Percentiles rank a stretch among this genome's conserved stretches.
Evolutionary conservation across 306 rosid species (phyloP).

Genomic region (Castanea mollissima): DNA sequence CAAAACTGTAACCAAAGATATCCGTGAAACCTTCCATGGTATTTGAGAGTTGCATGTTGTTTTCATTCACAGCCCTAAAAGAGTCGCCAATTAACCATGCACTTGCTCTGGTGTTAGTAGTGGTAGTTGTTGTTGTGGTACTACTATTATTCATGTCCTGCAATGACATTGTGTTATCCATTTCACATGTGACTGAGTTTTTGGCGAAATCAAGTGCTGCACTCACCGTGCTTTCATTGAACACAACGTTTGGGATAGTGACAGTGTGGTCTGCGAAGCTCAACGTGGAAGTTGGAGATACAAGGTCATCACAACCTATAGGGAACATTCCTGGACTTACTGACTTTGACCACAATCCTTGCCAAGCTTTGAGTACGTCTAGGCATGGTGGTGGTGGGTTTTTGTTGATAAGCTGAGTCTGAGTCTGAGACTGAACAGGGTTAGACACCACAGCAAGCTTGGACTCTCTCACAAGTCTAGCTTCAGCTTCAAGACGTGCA

Average conservation of each 20-base stretch:
- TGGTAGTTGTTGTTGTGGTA: too few relatives aligned
- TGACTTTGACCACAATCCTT: conserved; percentile 34
- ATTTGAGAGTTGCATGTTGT: conserved; percentile 2
- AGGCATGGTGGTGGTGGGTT: conserved; percentile 31
- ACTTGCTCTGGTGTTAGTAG: not conserved
- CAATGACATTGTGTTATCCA: conserved; percentile 1
- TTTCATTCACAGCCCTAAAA: conserved; percentile 15
- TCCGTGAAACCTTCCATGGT: conserved; percentile 16
- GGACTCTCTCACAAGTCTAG: conserved; percentile 32
- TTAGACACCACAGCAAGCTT: conserved; percentile 2
- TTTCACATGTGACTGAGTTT: not conserved
- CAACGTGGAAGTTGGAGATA: conserved; percentile 43
- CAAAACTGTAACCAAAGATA: not conserved
- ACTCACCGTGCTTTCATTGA: conserved; percentile 1
- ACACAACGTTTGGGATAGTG: not conserved
- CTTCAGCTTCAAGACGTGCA: conserved; percentile 41
- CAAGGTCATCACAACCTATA: conserved; percentile 23
- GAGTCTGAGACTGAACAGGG: not conserved
- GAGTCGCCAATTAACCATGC: conserved; percentile 26
- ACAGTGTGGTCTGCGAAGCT: conserved; percentile 23
- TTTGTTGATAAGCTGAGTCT: conserved; percentile 8
- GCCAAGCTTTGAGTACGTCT: conserved; percentile 64
- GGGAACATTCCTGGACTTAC: not conserved
- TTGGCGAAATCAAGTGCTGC: not conserved
- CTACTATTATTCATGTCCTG: conserved; percentile 1